phyloP scores from a whole-genome alignment of 257 asterid genomes.

The Lavandula angustifolia region DNA sequence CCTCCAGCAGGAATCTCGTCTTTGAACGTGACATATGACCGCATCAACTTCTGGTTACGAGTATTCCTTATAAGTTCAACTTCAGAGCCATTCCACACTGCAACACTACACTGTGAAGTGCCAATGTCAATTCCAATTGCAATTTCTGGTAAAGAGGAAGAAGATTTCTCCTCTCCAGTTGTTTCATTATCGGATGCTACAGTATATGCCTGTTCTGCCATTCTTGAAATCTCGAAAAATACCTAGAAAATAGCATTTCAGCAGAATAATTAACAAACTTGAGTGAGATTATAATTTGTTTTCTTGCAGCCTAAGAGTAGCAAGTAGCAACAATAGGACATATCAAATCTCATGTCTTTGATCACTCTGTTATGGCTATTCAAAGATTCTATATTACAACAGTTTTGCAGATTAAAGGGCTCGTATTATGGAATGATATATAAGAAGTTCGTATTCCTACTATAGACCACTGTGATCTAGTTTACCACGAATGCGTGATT shows the following conservation, averaged over 20 bases:
- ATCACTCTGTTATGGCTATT: background rate
- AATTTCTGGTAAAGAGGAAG: conserved; percentile 50
- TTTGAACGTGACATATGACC: conserved; percentile 69
- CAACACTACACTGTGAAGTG: conserved; percentile 83
- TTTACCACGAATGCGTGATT: background rate
- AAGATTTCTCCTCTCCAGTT: conserved; percentile 66
- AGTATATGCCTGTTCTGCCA: conserved; percentile 82
- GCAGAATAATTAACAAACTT: background rate
- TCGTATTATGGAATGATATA: background rate
- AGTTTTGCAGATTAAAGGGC: background rate
- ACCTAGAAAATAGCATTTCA: conserved; percentile 8
- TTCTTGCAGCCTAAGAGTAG: too few species aligned
- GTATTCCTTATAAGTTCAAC: conserved; percentile 68
- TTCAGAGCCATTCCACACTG: conserved; percentile 77
- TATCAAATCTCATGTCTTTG: conserved; percentile 2
- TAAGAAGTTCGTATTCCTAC: background rate
- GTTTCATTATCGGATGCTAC: conserved; percentile 90
- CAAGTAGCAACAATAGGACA: background rate
- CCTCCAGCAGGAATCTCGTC: conserved; percentile 71
- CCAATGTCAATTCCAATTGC: conserved; percentile 91
- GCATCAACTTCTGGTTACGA: conserved; percentile 64
- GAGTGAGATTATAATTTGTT: background rate
- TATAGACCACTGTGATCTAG: background rate
- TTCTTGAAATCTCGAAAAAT: conserved; percentile 33
- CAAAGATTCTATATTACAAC: background rate